Conservation (phyloP, 345 rosid species). For the Dipteronia sinensis region DNA sequence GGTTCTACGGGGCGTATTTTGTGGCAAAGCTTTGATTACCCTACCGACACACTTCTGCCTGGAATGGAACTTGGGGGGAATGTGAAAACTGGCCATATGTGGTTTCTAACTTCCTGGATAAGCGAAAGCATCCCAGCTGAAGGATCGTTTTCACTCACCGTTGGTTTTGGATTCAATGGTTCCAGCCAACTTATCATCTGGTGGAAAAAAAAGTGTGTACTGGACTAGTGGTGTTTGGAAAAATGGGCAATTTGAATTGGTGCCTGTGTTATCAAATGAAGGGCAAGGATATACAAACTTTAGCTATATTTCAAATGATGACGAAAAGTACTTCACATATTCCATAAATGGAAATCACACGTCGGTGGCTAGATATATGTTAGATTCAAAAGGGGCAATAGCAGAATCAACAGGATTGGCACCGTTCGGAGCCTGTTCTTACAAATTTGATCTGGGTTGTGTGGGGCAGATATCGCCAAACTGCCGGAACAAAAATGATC, state of each 20-base stretch:
- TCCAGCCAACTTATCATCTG: constrained; percentile 12
- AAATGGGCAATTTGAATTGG: background rate
- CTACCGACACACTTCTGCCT: constrained; percentile 31
- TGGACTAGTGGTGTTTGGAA: constrained; percentile 26
- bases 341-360: background rate
- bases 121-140: background rate
- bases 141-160: constrained; percentile 21
- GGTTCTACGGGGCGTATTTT: constrained; percentile 14
- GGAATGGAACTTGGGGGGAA: constrained; percentile 26
- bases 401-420: background rate
- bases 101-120: constrained; percentile 20
- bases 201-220: constrained; percentile 3
- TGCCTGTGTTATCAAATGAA: background rate
- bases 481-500: background rate
- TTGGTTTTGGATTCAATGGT: background rate
- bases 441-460: constrained; percentile 12
- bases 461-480: background rate
- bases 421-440: background rate
- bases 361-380: background rate
- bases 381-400: background rate
- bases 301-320: constrained; percentile 15
- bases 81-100: background rate
- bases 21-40: constrained; percentile 38
- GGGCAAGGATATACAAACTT: background rate
- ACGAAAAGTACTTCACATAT: constrained; percentile 20